Evolutionary conservation across 106 monocot genomes (phyloP).

Genomic region (Gastrodia elata): DNA sequence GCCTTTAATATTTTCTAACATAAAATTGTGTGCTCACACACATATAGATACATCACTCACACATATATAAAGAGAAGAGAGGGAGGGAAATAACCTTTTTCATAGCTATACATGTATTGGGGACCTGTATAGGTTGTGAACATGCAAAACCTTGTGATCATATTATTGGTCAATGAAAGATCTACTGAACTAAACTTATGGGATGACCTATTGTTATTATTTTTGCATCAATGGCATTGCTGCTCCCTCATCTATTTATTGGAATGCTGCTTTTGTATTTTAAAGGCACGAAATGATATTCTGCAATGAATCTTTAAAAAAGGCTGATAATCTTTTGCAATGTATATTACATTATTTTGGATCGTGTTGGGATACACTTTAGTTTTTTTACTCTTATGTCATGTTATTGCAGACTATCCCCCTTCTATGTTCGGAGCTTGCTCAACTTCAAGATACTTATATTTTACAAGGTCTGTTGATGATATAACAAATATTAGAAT

Average conservation of each 20-base stretch:
- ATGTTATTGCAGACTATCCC: slow-evolving; percentile 78
- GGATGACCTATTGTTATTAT: background rate
- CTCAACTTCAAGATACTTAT: slow-evolving; percentile 98
- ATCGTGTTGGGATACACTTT: background rate
- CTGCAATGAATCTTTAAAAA: slow-evolving; percentile 6
- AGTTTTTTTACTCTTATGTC: background rate
- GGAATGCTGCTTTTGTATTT: background rate
- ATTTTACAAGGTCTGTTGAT: slow-evolving; percentile 68
- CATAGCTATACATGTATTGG: background rate
- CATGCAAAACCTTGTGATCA: background rate
- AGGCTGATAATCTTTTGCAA: background rate
- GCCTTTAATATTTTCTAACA: too few relatives aligned
- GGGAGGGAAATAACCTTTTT: too few relatives aligned
- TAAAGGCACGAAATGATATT: background rate
- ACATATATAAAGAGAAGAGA: too few relatives aligned
- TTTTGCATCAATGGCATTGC: background rate
- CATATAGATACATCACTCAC: too few relatives aligned
- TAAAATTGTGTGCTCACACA: too few relatives aligned
- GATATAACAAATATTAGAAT: too few relatives aligned
- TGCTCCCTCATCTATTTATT: background rate
- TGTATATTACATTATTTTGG: background rate
- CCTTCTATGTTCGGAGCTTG: slow-evolving; percentile 83
- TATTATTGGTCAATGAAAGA: background rate
- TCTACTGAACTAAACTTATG: background rate
- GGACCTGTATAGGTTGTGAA: background rate